Evolutionary conservation across 805 yeast genomes (phyloP).

Genomic region (Candida nanaspora): DNA sequence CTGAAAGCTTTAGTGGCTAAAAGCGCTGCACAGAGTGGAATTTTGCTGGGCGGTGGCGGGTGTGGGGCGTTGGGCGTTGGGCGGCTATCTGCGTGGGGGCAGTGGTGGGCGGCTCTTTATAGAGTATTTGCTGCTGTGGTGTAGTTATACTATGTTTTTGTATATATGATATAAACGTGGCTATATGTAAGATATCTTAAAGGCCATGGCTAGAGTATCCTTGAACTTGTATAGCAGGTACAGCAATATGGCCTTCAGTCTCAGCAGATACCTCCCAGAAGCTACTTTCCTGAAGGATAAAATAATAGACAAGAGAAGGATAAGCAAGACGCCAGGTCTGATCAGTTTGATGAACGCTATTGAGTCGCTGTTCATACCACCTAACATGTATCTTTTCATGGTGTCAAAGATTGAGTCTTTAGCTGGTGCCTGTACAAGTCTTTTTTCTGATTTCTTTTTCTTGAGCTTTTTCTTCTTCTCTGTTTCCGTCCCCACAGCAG

Average conservation of each 20-base stretch:
- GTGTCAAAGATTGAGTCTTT: not conserved
- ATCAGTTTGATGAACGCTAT: not conserved
- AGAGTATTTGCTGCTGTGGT: not conserved
- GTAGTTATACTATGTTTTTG: not conserved
- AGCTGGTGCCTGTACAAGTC: not conserved
- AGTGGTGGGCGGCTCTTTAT: too few species aligned
- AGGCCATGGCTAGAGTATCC: slow-evolving; percentile 20
- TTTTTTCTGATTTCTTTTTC: not conserved
- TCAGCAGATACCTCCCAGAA: not conserved
- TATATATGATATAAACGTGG: not conserved
- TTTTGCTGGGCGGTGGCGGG: too few species aligned
- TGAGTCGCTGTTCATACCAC: not conserved
- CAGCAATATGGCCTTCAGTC: not conserved
- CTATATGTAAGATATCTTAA: slow-evolving; percentile 20
- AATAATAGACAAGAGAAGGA: slow-evolving; percentile 1
- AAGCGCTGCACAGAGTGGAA: too few species aligned
- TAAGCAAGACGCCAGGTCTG: slow-evolving; percentile 3
- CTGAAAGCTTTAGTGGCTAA: too few species aligned
- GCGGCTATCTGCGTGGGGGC: too few species aligned
- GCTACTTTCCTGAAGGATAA: not conserved
- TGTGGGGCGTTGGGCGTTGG: too few species aligned
- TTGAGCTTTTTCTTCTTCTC: slow-evolving; percentile 6
- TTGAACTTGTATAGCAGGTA: slow-evolving; percentile 8
- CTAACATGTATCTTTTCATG: not conserved
- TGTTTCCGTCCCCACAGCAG: not conserved